phyloP scores from a whole-genome alignment of 2,329 filamentous ascomycete species.

The Ascochyta rabiei region DNA sequence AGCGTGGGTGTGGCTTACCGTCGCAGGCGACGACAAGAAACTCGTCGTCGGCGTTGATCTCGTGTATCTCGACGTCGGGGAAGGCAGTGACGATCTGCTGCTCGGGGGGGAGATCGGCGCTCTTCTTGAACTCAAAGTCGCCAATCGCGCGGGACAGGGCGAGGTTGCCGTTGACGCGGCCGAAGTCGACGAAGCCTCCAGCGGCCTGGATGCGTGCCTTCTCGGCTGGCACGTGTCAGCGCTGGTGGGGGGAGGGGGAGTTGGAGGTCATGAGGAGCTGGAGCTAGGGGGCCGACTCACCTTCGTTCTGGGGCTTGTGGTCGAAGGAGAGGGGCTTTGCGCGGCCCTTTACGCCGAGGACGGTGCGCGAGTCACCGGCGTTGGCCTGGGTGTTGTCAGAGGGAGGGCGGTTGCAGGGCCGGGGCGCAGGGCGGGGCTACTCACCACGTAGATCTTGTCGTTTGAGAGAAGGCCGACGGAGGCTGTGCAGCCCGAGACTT shows the following conservation, averaged over 20 bases:
- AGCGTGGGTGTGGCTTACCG: constrained; percentile 37
- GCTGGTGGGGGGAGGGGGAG: background rate
- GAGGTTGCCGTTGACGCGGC: constrained; percentile 96
- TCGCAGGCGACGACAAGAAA: constrained; percentile 64
- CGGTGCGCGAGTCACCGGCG: constrained; percentile 92
- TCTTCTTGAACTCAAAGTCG: constrained; percentile 99
- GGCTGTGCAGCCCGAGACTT: constrained; percentile 96
- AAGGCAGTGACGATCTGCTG: constrained; percentile 98
- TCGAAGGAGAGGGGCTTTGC: constrained; percentile 99
- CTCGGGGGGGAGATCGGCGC: constrained; percentile 93
- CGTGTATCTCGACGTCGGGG: constrained; percentile 91
- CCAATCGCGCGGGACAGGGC: constrained; percentile 96
- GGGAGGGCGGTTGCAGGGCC: no score
- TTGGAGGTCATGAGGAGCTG: background rate
- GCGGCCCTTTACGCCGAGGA: constrained; percentile 93
- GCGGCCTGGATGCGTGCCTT: constrained; percentile 95
- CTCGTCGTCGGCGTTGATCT: constrained; percentile 90
- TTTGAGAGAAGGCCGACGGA: constrained; percentile 87
- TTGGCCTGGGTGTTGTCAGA: constrained; percentile 71
- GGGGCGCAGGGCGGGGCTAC: constrained; percentile 54
- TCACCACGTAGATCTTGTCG: constrained; percentile 92
- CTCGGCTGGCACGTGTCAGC: constrained; percentile 68
- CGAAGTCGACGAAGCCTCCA: constrained; percentile 97
- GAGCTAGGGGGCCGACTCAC: constrained; percentile 53
- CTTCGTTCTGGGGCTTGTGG: constrained; percentile 98